phyloP scores from a whole-genome alignment of 805 yeast species.

The Metschnikowia kofuensis region DNA sequence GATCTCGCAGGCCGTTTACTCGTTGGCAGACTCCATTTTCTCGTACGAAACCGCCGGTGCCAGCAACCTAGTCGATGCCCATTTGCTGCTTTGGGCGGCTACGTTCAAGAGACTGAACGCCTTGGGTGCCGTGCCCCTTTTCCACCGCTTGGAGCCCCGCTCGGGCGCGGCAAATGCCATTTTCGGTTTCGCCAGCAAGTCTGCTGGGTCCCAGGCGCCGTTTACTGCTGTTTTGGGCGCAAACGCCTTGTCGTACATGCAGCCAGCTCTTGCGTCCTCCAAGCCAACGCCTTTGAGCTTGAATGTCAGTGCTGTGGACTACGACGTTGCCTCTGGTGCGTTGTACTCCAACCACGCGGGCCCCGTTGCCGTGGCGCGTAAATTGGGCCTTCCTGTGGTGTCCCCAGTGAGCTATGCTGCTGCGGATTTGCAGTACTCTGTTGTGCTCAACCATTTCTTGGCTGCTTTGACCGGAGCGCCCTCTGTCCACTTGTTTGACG shows the following conservation, averaged over 20 bases:
- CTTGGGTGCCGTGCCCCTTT: slow-evolving; percentile 55
- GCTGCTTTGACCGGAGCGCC: slow-evolving; percentile 52
- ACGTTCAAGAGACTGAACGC: slow-evolving; percentile 49
- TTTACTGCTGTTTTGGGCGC: slow-evolving; percentile 59
- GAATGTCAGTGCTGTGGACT: slow-evolving; percentile 75
- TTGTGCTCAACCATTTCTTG: slow-evolving; percentile 62
- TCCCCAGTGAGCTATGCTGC: slow-evolving; percentile 55
- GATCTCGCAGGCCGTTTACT: slow-evolving; percentile 53
- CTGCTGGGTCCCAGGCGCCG: slow-evolving; percentile 23
- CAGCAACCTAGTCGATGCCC: slow-evolving; percentile 56
- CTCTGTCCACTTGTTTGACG: slow-evolving; percentile 76
- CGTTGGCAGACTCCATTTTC: slow-evolving; percentile 54
- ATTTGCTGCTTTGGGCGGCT: slow-evolving; percentile 58
- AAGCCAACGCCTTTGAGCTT: slow-evolving; percentile 57
- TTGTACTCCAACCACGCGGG: slow-evolving; percentile 63
- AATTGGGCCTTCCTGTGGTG: slow-evolving; percentile 63
- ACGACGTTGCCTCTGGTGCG: slow-evolving; percentile 48
- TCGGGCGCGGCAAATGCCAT: slow-evolving; percentile 81
- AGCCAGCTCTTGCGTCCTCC: slow-evolving; percentile 46
- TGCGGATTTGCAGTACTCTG: slow-evolving; percentile 63
- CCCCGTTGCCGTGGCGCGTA: slow-evolving; percentile 60
- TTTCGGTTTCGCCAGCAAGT: slow-evolving; percentile 55
- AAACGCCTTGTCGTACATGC: slow-evolving; percentile 66
- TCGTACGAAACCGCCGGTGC: slow-evolving; percentile 61
- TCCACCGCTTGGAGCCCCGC: slow-evolving; percentile 66